These are phyloP conservation scores for Backusella morwellensis DNA, from an alignment of 192 early-diverging fungal genomes.

Conservation along the genomic window DNA sequence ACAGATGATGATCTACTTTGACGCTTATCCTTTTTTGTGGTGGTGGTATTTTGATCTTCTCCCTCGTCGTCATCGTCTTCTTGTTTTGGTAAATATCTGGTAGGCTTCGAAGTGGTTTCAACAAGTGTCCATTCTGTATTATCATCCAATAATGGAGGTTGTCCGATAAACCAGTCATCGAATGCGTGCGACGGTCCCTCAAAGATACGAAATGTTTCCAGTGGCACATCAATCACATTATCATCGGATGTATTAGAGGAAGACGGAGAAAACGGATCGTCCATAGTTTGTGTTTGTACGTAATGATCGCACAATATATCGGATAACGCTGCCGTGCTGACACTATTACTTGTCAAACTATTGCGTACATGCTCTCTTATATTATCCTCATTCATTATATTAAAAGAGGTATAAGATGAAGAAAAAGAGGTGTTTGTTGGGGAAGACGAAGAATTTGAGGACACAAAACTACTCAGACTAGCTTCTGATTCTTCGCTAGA, in stretches of 20 bases:
- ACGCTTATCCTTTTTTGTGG: background rate
- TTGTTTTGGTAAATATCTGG: background rate
- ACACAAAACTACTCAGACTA: background rate
- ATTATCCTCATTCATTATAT: background rate
- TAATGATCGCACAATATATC: conserved; percentile 27
- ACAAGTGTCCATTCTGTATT: conserved; percentile 21
- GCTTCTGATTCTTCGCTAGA: background rate
- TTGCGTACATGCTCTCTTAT: background rate
- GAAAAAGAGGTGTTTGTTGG: background rate
- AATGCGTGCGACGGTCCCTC: conserved; percentile 3
- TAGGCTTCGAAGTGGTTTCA: background rate
- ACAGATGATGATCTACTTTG: background rate
- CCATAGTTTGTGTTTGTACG: conserved; percentile 13
- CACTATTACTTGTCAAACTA: background rate
- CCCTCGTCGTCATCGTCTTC: background rate
- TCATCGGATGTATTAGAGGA: background rate
- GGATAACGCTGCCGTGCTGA: conserved; percentile 13
- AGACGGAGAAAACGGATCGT: background rate
- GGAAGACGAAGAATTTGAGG: background rate
- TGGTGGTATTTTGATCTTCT: background rate
- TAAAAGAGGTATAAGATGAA: background rate
- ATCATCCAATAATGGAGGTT: background rate
- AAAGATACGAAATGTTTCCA: conserved; percentile 23
- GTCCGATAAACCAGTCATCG: conserved; percentile 7
- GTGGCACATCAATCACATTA: conserved; percentile 12